Evolutionary conservation across 1,139 yeast genomes (phyloP), one percentile per base, ranked within the genome.

Genomic region (Suhomyces anneliseae): DNA sequence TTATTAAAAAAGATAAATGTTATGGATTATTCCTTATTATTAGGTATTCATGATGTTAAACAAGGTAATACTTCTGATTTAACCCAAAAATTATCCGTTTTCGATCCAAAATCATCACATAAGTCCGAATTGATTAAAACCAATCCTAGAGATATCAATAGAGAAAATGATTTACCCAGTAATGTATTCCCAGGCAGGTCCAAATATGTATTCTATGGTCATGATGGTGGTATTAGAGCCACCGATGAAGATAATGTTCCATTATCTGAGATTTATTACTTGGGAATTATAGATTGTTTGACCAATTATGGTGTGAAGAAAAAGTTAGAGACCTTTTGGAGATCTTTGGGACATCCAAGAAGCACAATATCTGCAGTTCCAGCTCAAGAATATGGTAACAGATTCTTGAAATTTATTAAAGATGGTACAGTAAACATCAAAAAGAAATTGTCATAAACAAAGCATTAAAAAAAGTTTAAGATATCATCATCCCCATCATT

Each of bases 211-310:
- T 89, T 90, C 58, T 89, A 89, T 62, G 83, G 84, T 9, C 90
- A 85, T 59, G 89, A 87, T 63, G 97, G 97, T 24, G 99, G 98
- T 7, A 83, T 89, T 39, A 73, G 87, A 46, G 85, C 95, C 1
- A 85, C 96, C 0, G 82, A 86, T 58, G 82, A 74, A 43, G 62
- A 77, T 43, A 78, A 89, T 58, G 76, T 79, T 43, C 90, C 90
- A 27, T 64, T 82, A 40, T 75, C 81, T 27, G 82, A 87, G 49
- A 82, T 95, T 11, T 95, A 95, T 66, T 95, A 92, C 61, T 70
- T 95, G 57, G 99, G 99, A 11, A 85, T 95, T 40, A 95, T 95
- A 58, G 99, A 95, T 63, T 92, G 96, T 66, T 72, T 95, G 54
- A 95, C 99, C 0, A 82, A 85, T 50, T 95, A 95, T 62, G 86